Percentiles rank a stretch among this genome's conserved stretches.
phyloP scores from a whole-genome alignment of 768 basidiomycete genomes.

The Tulasnella sp. region DNA sequence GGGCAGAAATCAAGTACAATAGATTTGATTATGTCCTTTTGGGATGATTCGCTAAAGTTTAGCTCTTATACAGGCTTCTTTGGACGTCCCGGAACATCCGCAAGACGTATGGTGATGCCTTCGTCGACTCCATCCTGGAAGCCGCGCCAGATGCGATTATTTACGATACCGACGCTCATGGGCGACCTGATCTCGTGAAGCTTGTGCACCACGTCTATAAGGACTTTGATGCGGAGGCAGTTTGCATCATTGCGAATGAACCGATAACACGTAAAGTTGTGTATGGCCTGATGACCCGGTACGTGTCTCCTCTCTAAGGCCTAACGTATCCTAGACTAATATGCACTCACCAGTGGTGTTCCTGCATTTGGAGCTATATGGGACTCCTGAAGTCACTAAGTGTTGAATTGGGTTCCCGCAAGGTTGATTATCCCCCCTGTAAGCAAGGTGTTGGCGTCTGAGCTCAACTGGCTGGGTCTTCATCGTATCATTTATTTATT shows the following conservation, averaged over 20 bases:
- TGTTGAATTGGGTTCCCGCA: neutral
- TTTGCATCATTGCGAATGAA: conserved; percentile 14
- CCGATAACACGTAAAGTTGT: conserved; percentile 13
- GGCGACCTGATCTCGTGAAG: conserved; percentile 9
- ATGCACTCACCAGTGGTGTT: neutral
- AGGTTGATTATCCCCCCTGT: neutral
- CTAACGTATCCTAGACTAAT: neutral
- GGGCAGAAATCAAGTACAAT: too few species aligned
- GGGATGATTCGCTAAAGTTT: too few species aligned
- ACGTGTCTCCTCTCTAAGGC: neutral
- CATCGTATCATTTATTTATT: neutral
- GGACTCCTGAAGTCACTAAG: neutral
- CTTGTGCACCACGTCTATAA: conserved; percentile 10
- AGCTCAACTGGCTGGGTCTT: neutral
- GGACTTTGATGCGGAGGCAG: conserved; percentile 15
- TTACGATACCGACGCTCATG: conserved; percentile 15
- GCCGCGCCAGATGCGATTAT: conserved; percentile 21
- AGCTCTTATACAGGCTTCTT: conserved; percentile 32
- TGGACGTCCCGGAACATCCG: conserved; percentile 53
- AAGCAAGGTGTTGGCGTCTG: neutral
- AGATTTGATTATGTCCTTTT: too few species aligned
- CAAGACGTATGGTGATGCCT: conserved; percentile 47
- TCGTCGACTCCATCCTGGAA: conserved; percentile 43
- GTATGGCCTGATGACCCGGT: conserved; percentile 13
- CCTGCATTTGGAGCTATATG: conserved; percentile 13